Base-by-base conservation (phyloP, 2,329 filamentous ascomycete genomes). In the Xylariaceae sp. region DNA sequence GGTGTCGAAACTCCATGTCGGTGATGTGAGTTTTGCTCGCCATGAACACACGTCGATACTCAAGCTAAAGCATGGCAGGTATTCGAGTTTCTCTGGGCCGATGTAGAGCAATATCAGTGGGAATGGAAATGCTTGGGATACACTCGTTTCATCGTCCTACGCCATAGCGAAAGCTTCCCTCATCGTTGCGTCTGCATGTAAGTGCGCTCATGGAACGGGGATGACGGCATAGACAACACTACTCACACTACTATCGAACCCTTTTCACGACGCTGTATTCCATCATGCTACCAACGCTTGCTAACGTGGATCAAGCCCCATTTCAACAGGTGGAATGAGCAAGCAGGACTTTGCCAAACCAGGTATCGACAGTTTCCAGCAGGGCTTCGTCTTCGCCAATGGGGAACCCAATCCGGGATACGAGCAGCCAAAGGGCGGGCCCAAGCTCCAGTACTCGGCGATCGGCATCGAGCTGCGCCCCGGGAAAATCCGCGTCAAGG, bases 81-180 rank as follows among this genome's bases (percentile, higher is more conserved):
- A 17, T 71, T 71, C 52, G 68, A 71, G 48, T 71, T 71, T 50
- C 66, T 71, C n/a, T 71, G 68, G 68, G 67, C 68, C 39, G 68
- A 71, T 43, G 59, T 66, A 22, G 50, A 64, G 42, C 66, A 71
- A 45, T 71, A 69, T 36, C 64, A 69, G 42, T 71, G 68, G 66
- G 68, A 71, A 55, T 71, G 68, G 68, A 71, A 70, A 60, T 71
- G 68, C 48, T 62, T 71, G 17, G 68, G 68, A 12, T 71, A 71
- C 56, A 63, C 61, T 38, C 66, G 67, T 12, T 71, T 71, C 59
- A 69, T 71, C 22, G 67, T 71, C 43, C 64, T 71, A 17, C 66
- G 68, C 48, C 68, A 70, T 60, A 69, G 63, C 55, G 67, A 71
- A 47, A 65, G 61, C 31, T 70, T 68, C 50, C 68, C 68, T 48